Conservation (phyloP, 2,329 filamentous ascomycete genomes). For the Penicillium sp. region DNA sequence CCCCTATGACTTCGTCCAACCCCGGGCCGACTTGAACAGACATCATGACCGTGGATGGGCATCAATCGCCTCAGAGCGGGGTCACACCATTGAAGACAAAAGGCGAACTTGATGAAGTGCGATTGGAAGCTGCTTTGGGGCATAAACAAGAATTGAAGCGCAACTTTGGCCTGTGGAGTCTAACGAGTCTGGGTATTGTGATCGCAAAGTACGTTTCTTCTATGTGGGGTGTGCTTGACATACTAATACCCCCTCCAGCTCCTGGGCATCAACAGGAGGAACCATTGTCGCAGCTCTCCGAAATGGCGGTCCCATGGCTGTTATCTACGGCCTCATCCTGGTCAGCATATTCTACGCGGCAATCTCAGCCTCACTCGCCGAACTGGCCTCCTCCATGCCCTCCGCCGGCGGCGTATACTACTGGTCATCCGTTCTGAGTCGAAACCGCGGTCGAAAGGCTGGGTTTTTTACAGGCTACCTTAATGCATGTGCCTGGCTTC, state of each 20-base stretch:
- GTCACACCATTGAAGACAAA: constrained; percentile 7
- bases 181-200: constrained; percentile 54
- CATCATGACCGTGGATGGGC: constrained; percentile 10
- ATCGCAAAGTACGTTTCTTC: constrained; percentile 38
- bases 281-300: constrained; percentile 52
- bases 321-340: constrained; percentile 54
- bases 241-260: constrained; percentile 36
- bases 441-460: constrained; percentile 44
- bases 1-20: background rate
- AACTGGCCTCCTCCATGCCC: constrained; percentile 55
- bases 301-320: constrained; percentile 57
- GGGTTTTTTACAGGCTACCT: constrained; percentile 40
- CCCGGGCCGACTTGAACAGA: background rate
- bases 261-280: constrained; percentile 58
- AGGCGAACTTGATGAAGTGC: constrained; percentile 19
- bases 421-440: constrained; percentile 53
- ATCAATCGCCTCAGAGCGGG: constrained; percentile 2
- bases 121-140: constrained; percentile 36
- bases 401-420: constrained; percentile 54
- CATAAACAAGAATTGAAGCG: constrained; percentile 56
- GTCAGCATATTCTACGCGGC: constrained; percentile 50
- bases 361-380: constrained; percentile 53
- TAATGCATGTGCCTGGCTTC: constrained; percentile 32
- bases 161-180: constrained; percentile 54
- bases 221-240: background rate